Evolutionary conservation across 768 basidiomycete species (phyloP).

Genomic region (Amyloporia xantha): DNA sequence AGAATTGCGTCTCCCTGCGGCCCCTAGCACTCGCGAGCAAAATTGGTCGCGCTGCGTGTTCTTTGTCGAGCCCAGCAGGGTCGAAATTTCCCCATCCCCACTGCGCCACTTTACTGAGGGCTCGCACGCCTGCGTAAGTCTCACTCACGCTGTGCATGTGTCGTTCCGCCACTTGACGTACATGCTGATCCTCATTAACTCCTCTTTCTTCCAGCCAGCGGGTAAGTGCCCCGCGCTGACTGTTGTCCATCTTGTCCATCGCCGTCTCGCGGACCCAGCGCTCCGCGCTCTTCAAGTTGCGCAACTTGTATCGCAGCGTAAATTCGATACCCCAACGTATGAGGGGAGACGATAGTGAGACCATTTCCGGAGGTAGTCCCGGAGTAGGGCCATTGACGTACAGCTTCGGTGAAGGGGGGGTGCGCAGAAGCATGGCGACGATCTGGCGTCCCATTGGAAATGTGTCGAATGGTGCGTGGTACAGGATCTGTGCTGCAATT

Average conservation of each 20-base stretch:
- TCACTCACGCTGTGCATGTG: neutral
- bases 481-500: constrained; percentile 49
- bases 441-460: constrained; percentile 46
- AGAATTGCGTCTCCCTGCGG: neutral
- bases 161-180: neutral
- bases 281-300: neutral
- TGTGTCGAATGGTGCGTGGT: constrained; percentile 40
- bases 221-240: neutral
- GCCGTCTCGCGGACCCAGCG: neutral
- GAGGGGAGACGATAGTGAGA: neutral
- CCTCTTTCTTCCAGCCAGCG: neutral
- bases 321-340: neutral
- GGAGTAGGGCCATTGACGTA: neutral
- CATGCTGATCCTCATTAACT: neutral
- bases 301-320: neutral
- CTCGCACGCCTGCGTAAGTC: neutral
- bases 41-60: neutral
- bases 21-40: neutral
- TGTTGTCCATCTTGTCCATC: neutral
- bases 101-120: neutral
- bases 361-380: neutral
- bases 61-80: neutral
- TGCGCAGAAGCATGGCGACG: constrained; percentile 40
- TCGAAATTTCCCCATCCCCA: neutral
- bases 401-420: constrained; percentile 34